Base-by-base conservation (phyloP, 108 stramenopile genomes). In the Cyclotella atomus region DNA sequence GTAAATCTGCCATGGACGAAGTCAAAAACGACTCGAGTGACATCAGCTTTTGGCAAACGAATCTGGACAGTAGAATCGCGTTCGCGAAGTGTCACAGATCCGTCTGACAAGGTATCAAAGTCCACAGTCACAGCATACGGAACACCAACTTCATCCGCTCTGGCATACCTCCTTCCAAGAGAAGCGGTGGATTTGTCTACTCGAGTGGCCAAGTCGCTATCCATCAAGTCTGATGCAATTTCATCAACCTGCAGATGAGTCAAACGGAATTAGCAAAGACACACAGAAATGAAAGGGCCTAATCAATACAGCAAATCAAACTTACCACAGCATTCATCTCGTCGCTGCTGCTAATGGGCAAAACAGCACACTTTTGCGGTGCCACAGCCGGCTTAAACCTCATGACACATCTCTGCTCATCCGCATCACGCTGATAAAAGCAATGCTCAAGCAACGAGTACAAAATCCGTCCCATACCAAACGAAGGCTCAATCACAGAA, bases 121-220 rank as follows among this genome's bases (percentile, higher is more conserved):
- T 99, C 99, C 32, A 99, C 97, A 0, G 99, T 99, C 29, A 99
- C 92, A 36, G 95, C 98, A 82, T 98, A 99, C 12, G 98, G 98
- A 32, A 97, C 90, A 70, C 99, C 99, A 34, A 99, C 65, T 87
- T 99, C 99, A 77, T 99, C 99, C n/a, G 92, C 77, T 59, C 99
- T 96, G 23, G 97, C 88, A 81, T 97, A 98, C 53, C 96, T 87
- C 47, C 96, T 86, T 68, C 97, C 98, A 27, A 98, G 84, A 21
- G 94, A 80, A 14, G 93, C 96, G 21, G 91, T 83, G 24, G 95
- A 93, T 65, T 95, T 91, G 85, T 99, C 98, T 15, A 93, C 93
- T 46, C 89, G 92, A 35, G 91, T 88, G 23, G 94, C 69, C 60
- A 99, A 54, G 70, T 94, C 96, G 46, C 82, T 88, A 4, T 91